Evolutionary conservation across 768 basidiomycete genomes (phyloP), one percentile per base, ranked within the genome.

Genomic region (Tylopilus sp.): DNA sequence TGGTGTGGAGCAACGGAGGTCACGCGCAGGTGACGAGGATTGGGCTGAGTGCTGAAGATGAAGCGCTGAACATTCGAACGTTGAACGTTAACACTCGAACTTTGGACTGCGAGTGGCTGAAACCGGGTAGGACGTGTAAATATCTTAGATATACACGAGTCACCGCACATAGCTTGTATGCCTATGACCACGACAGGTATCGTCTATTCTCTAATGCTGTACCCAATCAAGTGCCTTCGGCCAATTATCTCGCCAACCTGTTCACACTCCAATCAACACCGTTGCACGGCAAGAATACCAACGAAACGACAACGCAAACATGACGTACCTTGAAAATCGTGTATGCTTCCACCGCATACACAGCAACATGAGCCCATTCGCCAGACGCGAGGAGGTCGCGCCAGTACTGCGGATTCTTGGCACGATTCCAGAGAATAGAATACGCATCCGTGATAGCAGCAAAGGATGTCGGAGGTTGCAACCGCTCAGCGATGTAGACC

Each of bases 191-290:
- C 23, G 12, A 25, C 21, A 28, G 20, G 4, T 38, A 5, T 23
- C 4, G n/a, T 50, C 48, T 36, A 48, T 35, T 23, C 56, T 68
- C 70, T 77, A 80, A 55, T 81, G 74, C 53, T 80, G 74, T 92
- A 93, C 31, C 90, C 91, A 60, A 94, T 75, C 35, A 92, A 64
- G 68, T 80, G 81, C 71, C 90, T 81, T 57, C 91, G 77, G 9
- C 90, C 90, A 53, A 94, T 60, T 51, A 94, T 94, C 71, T 95
- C 92, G 49, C 92, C 92, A 72, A 95, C 81, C 85, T 91, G 49
- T 40, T 48, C 17, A 13, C 17, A 17, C 36, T 31, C 18, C 25
- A 30, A 41, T 56, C 22, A 54, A 17, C 26, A 57, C 3, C 23
- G 12, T 52, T 43, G 5, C 33, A 12, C 11, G 35, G 11, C 28